These are phyloP conservation scores for Monilinia vaccinii-corymbosi DNA, from an alignment of 2,329 filamentous ascomycete genomes.

Conservation along the genomic window DNA sequence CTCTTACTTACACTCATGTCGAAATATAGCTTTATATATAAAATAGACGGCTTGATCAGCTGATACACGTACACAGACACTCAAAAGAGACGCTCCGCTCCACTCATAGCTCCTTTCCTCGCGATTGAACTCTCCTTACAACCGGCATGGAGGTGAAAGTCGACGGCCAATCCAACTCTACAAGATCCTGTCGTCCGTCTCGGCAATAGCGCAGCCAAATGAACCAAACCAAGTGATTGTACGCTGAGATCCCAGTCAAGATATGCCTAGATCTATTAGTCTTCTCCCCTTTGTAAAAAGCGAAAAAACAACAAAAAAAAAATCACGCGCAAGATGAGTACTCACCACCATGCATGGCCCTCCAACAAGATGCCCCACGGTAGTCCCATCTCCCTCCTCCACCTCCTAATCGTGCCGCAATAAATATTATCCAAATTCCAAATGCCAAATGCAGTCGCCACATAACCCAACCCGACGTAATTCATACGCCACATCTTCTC, in stretches of 20 bases:
- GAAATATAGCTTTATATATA: too few species aligned
- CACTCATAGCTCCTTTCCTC: neutral
- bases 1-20: too few species aligned
- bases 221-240: neutral
- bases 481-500: neutral
- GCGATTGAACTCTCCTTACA: neutral
- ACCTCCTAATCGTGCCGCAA: neutral
- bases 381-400: neutral
- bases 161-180: neutral
- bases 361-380: neutral
- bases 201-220: neutral
- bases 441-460: neutral
- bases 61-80: too few species aligned
- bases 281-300: too few species aligned
- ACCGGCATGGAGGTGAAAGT: neutral
- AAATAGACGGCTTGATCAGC: too few species aligned
- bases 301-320: too few species aligned
- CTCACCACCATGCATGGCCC: neutral
- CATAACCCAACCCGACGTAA: neutral
- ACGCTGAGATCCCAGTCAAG: neutral
- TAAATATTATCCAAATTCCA: constrained; percentile 2
- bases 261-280: neutral
- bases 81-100: too few species aligned
- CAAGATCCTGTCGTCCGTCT: neutral
- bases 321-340: neutral